Base-by-base conservation (phyloP, 2,329 filamentous ascomycete species). In the Ascochyta lentis region DNA sequence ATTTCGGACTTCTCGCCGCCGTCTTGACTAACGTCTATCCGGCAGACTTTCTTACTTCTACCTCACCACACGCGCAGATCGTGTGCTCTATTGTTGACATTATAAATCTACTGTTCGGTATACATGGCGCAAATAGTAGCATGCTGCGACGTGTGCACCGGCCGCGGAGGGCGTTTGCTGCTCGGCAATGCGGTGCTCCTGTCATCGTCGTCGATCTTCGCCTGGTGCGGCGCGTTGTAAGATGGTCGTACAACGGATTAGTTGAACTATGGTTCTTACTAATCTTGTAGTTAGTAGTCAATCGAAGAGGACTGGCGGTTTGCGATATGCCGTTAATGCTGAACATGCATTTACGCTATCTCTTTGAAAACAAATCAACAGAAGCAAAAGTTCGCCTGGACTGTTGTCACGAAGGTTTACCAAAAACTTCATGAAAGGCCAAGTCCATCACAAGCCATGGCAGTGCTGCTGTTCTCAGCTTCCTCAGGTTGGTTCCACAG, bases 1-100 rank as follows among this genome's bases (percentile, higher is more conserved):
- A 2, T 41, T 24, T 51, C 53, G 53, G 53, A 51, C 53, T 56
- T 56, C 53, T 56, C 48, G 31, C 53, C 53, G 53, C 37, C 23
- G 12, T 43, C 22, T 16, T 13, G n/a, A 16, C 12, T 4, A 31
- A 35, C n/a, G 6, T 10, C 7, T 34, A 34, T 34, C 10, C 31
- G 31, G 13, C 13, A 3, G 19, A 6, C 24, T 10, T 16, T 35
- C 15, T 6, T 35, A n/a, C 8, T 24, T n/a, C 15, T 37, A 16
- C 41, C 12, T 39, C 37, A 39, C 37, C n/a, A 12, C 12, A 39
- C 23, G 9, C 9, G 16, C 16, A 23, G 34, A 4, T 7, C 12
- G 19, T 39, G 8, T 23, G 37, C 19, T 23, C 19, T 13, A 13
- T 23, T 19, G 9, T 16, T 13, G 10, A 39, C 3, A 4, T 39